These are phyloP conservation scores for Camellia sinensis DNA, from an alignment of 148 eudicot genomes.

Conservation along the genomic window DNA sequence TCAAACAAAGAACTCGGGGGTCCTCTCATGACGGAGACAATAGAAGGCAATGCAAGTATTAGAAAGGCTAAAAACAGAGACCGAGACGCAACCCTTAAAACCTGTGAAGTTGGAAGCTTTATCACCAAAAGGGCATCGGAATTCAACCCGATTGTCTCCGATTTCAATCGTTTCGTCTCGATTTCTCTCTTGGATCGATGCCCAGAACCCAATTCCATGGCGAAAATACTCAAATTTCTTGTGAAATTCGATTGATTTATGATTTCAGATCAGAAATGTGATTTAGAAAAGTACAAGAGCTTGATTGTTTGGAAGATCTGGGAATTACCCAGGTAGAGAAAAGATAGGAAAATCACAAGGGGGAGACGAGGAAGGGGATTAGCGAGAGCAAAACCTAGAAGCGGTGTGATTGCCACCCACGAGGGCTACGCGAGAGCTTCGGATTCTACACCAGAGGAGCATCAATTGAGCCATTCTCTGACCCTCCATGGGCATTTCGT, in stretches of 20 bases:
- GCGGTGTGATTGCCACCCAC: slow-evolving; percentile 71
- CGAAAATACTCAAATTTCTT: not conserved
- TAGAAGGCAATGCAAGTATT: slow-evolving; percentile 35
- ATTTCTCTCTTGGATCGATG: slow-evolving; percentile 15
- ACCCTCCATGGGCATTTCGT: slow-evolving; percentile 39
- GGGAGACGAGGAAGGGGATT: slow-evolving; percentile 18
- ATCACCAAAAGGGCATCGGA: slow-evolving; percentile 31
- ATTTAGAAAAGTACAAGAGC: not conserved
- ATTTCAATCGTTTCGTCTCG: slow-evolving; percentile 5
- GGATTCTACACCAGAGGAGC: slow-evolving; percentile 32
- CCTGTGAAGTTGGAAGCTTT: slow-evolving; percentile 30
- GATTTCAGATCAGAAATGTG: slow-evolving; percentile 2
- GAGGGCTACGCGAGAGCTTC: slow-evolving; percentile 32
- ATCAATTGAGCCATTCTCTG: slow-evolving; percentile 42
- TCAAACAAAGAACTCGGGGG: slow-evolving; percentile 14
- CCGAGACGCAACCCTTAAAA: slow-evolving; percentile 35
- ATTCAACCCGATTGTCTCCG: slow-evolving; percentile 13
- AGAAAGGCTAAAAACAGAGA: slow-evolving; percentile 38
- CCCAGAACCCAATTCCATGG: slow-evolving; percentile 33
- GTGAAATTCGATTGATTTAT: not conserved
- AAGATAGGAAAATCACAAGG: not conserved
- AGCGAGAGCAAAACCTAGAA: slow-evolving; percentile 62
- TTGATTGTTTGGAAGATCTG: not conserved
- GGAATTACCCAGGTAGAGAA: slow-evolving; percentile 21
- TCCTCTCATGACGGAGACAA: slow-evolving; percentile 25